Evolutionary conservation across 2,329 filamentous ascomycete species (phyloP), one percentile per base, ranked within the genome.

Genomic region (Aureobasidium zeae): DNA sequence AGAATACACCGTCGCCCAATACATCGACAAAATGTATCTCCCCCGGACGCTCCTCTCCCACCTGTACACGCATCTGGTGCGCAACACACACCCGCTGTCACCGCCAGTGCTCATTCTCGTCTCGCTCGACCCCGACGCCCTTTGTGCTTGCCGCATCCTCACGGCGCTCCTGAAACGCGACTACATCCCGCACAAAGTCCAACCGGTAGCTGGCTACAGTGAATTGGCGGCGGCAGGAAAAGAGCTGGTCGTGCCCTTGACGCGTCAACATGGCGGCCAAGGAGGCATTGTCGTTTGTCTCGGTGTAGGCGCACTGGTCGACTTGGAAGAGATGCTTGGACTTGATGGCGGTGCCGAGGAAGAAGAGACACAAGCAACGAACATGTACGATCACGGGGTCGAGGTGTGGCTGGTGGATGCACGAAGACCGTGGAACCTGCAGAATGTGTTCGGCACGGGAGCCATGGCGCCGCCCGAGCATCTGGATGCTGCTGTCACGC

Each of bases 171-270:
- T 98, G 48, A 95, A 94, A 66, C 83, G 89, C 71, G 91, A 98
- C 70, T 96, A 94, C 60, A 94, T 98, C 54, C 85, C 83, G 11
- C 89, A 96, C 69, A 96, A 95, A 66, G 94, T 96, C 57, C 86
- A 95, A 57, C 91, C 91, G 1, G 82, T 98, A 44, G 79, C 86
- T 15, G 91, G 91, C 44, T 96, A 95, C 77, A 81, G 78, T 52
- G 91, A 96, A 61, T 76, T 98, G 34, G 75, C 85, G 57, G 80
- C 78, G 53, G 82, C 82, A 16, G 88, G 88, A 33, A 75, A 77
- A 57, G 79, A 88, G 52, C 72, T 93, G 32, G 83, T 95, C 29
- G 73, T 72, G 44, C 87, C 87, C 9, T 87, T 95, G 85, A 88
- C 86, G 71, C 80, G 83, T 57, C 79, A 78, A 21, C 75, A 83